Conservation (phyloP, 139 green algal genomes). For the Raphidocelis subcapitata region DNA sequence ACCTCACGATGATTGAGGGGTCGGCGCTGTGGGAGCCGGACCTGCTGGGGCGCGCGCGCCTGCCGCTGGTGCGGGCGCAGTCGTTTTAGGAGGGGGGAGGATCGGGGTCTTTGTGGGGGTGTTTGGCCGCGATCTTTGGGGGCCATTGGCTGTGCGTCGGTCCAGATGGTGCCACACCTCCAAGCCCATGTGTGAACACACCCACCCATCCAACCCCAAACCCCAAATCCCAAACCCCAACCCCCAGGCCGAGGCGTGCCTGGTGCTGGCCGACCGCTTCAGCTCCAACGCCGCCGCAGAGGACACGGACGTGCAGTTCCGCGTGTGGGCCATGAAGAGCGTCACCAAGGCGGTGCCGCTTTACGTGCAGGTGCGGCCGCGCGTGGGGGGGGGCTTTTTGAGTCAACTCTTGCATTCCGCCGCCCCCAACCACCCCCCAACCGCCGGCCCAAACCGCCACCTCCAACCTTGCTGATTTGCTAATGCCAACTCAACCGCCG, state of each 20-base stretch:
- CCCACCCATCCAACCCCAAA: no score
- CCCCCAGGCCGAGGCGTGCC: not conserved
- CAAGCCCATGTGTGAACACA: no score
- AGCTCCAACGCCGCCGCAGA: constrained; percentile 58
- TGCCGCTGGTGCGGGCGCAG: no score
- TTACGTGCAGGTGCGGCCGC: constrained; percentile 69
- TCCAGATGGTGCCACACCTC: no score
- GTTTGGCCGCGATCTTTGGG: no score
- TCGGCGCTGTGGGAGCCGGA: constrained; percentile 64
- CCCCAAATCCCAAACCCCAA: no score
- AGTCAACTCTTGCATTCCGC: not conserved
- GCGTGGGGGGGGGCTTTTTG: no score
- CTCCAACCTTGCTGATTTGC: not conserved
- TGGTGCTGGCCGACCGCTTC: constrained; percentile 79
- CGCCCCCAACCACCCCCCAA: no score
- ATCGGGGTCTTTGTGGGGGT: no score
- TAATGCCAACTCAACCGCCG: no score
- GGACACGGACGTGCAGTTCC: constrained; percentile 78
- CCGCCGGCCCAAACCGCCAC: not conserved
- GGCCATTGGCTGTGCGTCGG: no score
- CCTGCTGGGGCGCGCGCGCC: constrained; percentile 38
- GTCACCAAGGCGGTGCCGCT: constrained; percentile 80
- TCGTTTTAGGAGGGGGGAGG: no score
- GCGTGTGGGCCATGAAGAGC: constrained; percentile 80
- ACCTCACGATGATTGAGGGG: constrained; percentile 76